A percentile compares a stretch with the other conserved stretches of the same genome.
These are phyloP conservation scores for Microdochium bolleyi DNA, from an alignment of 2,329 filamentous ascomycete genomes.

Conservation along the genomic window DNA sequence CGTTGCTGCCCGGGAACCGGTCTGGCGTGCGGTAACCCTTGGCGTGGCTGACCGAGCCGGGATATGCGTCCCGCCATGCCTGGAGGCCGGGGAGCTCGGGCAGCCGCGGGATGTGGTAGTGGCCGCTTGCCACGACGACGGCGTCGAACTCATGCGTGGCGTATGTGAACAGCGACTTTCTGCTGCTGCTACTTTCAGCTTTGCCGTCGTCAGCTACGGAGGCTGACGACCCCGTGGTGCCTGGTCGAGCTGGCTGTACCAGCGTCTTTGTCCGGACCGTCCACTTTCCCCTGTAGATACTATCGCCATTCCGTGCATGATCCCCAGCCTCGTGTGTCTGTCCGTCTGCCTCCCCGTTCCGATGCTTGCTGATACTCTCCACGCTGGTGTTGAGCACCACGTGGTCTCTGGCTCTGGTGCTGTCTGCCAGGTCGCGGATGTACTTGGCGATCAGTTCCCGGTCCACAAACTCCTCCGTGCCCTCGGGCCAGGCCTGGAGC, in stretches of 20 bases:
- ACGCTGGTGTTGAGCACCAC: constrained; percentile 51
- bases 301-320: background rate
- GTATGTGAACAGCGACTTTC: constrained; percentile 14
- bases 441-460: constrained; percentile 51
- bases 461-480: constrained; percentile 49
- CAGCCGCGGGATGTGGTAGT: constrained; percentile 56
- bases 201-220: background rate
- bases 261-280: constrained; percentile 39
- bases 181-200: no score
- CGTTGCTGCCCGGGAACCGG: constrained; percentile 39
- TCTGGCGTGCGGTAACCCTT: constrained; percentile 63
- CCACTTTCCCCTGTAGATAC: constrained; percentile 31
- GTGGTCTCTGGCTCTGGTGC: background rate
- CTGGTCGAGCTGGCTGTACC: constrained; percentile 4
- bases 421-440: constrained; percentile 46
- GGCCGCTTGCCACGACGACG: constrained; percentile 58
- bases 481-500: constrained; percentile 44
- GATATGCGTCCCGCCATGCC: constrained; percentile 46
- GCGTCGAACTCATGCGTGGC: constrained; percentile 46
- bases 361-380: constrained; percentile 36
- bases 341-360: constrained; percentile 7
- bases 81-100: constrained; percentile 52
- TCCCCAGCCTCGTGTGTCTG: background rate
- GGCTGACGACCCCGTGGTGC: background rate
- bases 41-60: constrained; percentile 52